Evolutionary conservation across 805 yeast species (phyloP).

Genomic region (Metschnikowia henanensis): DNA sequence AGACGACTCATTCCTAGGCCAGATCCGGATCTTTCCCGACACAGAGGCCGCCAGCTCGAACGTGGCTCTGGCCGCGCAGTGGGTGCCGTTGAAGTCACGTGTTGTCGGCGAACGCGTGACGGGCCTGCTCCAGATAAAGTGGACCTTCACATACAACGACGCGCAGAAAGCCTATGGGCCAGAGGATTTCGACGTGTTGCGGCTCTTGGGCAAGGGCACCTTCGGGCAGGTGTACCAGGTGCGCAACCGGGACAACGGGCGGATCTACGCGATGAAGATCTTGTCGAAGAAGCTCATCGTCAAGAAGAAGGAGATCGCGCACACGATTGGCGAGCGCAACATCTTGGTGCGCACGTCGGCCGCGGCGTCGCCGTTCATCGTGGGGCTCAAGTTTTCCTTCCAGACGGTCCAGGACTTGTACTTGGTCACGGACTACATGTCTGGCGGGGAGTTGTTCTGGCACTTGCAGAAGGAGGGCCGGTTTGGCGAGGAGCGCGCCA

Average conservation of each 20-base stretch:
- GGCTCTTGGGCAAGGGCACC: constrained; percentile 93
- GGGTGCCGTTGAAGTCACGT: constrained; percentile 77
- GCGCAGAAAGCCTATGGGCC: constrained; percentile 86
- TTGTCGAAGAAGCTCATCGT: constrained; percentile 93
- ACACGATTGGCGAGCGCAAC: constrained; percentile 96
- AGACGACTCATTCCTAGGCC: constrained; percentile 86
- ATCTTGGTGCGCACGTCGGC: constrained; percentile 91
- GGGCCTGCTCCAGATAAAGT: constrained; percentile 75
- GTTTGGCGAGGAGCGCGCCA: constrained; percentile 90
- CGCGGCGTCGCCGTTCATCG: constrained; percentile 88
- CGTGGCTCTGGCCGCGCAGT: constrained; percentile 52
- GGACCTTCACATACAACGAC: constrained; percentile 66
- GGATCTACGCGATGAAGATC: constrained; percentile 97
- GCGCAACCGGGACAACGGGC: constrained; percentile 80
- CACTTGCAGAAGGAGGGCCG: constrained; percentile 96
- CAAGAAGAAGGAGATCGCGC: constrained; percentile 96
- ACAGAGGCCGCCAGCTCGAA: constrained; percentile 37
- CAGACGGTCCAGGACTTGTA: constrained; percentile 94
- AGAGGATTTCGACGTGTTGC: constrained; percentile 87
- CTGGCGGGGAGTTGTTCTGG: constrained; percentile 97
- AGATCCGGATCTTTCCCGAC: constrained; percentile 69
- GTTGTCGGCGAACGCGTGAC: constrained; percentile 71
- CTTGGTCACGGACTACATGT: constrained; percentile 95
- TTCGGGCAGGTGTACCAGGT: constrained; percentile 98
- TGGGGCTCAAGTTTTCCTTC: constrained; percentile 92